Percentiles rank a stretch among this genome's conserved stretches.
These are phyloP conservation scores for Trichoderma harzianum DNA, from an alignment of 2,329 filamentous ascomycete species.

Conservation along the genomic window DNA sequence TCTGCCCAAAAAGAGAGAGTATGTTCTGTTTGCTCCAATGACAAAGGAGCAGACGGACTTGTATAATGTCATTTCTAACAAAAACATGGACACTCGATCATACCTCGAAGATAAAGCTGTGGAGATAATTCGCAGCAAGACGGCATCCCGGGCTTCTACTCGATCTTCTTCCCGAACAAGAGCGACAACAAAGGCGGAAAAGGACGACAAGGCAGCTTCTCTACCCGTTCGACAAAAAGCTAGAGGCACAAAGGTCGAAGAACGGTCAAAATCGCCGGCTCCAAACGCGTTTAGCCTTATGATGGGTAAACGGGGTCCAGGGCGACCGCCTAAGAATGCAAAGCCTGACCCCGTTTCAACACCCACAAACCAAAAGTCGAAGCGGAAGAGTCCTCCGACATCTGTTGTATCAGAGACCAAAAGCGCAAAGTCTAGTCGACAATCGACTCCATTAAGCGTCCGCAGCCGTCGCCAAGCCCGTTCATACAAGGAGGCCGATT, in stretches of 20 bases:
- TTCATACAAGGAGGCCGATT: slow-evolving; percentile 53
- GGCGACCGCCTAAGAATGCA: slow-evolving; percentile 25
- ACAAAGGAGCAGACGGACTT: slow-evolving; percentile 87
- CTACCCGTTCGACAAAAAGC: slow-evolving; percentile 38
- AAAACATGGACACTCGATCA: slow-evolving; percentile 59
- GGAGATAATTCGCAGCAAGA: slow-evolving; percentile 51
- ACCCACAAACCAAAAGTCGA: slow-evolving; percentile 25
- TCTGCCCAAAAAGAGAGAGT: slow-evolving; percentile 95
- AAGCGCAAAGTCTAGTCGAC: slow-evolving; percentile 69
- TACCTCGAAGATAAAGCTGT: slow-evolving; percentile 80
- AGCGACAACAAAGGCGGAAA: not conserved
- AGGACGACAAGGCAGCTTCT: slow-evolving; percentile 23
- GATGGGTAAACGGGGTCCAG: slow-evolving; percentile 44
- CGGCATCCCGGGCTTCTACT: not conserved
- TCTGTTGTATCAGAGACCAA: slow-evolving; percentile 50
- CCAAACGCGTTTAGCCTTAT: slow-evolving; percentile 51
- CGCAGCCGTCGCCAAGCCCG: slow-evolving; percentile 50
- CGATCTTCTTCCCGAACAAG: slow-evolving; percentile 35
- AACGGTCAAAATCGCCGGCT: slow-evolving; percentile 21
- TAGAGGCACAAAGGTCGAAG: slow-evolving; percentile 29
- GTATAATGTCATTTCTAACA: slow-evolving; percentile 65
- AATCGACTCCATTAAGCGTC: slow-evolving; percentile 65
- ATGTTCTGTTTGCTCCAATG: slow-evolving; percentile 90
- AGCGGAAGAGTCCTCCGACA: slow-evolving; percentile 33
- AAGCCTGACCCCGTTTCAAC: slow-evolving; percentile 25